Evolutionary conservation across 495 filamentous ascomycete species (phyloP).

Genomic region (Daldinia loculata): DNA sequence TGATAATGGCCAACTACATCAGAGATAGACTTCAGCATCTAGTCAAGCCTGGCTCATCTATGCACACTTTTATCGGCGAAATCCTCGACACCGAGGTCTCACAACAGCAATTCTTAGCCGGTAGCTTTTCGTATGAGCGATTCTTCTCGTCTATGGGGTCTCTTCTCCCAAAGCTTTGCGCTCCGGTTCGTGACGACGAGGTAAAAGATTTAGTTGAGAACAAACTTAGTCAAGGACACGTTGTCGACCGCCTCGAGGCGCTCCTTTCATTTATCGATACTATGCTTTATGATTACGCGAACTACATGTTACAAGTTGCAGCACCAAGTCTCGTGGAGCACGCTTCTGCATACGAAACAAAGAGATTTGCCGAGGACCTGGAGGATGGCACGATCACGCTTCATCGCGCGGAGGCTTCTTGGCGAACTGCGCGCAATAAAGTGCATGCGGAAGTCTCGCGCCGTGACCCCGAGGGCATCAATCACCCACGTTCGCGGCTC

Average conservation of each 20-base stretch:
- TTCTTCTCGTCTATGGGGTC: constrained; percentile 92
- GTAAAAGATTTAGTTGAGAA: constrained; percentile 81
- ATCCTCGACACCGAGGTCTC: constrained; percentile 83
- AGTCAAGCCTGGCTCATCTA: constrained; percentile 78
- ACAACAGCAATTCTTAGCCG: constrained; percentile 75
- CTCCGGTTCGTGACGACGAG: constrained; percentile 85
- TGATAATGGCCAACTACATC: constrained; percentile 88
- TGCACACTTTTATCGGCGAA: constrained; percentile 85
- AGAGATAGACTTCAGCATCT: constrained; percentile 83
- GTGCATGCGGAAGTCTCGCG: constrained; percentile 75
- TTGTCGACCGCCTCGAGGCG: constrained; percentile 83
- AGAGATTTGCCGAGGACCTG: constrained; percentile 75
- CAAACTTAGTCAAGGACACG: constrained; percentile 71
- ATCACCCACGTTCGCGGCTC: constrained; percentile 61
- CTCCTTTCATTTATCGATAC: constrained; percentile 88
- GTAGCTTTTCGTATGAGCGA: constrained; percentile 89
- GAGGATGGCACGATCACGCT: constrained; percentile 66
- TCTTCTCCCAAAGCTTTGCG: constrained; percentile 92
- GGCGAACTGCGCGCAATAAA: constrained; percentile 72
- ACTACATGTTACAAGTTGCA: constrained; percentile 84
- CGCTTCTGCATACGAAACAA: constrained; percentile 80
- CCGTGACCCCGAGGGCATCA: constrained; percentile 74
- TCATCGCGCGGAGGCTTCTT: constrained; percentile 73
- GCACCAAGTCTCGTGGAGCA: constrained; percentile 85
- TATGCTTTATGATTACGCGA: constrained; percentile 93